phyloP scores from a whole-genome alignment of 306 rosid species.

The Pueraria montana region DNA sequence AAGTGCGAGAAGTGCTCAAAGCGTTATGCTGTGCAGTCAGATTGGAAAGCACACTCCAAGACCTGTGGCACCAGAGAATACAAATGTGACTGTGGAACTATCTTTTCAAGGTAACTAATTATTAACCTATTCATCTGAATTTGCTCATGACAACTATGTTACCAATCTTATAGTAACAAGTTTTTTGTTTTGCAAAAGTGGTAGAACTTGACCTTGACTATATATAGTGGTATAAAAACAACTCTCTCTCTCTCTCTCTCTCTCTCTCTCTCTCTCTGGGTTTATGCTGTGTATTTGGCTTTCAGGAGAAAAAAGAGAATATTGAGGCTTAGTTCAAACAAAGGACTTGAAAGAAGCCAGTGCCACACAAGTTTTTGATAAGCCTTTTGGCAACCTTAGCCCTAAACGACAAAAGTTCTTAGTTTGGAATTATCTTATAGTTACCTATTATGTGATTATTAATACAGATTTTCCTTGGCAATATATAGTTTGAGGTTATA shows the following conservation, averaged over 20 bases:
- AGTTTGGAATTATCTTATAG: constrained; percentile 52
- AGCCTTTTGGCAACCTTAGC: constrained; percentile 40
- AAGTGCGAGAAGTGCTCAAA: constrained; percentile 92
- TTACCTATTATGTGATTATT: constrained; percentile 32
- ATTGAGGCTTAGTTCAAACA: constrained; percentile 41
- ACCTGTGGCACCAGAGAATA: constrained; percentile 93
- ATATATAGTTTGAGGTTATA: constrained; percentile 20
- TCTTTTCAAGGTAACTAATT: constrained; percentile 82
- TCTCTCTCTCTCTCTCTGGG: neutral
- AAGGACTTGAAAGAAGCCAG: constrained; percentile 45
- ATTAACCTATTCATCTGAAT: neutral
- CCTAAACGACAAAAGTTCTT: constrained; percentile 57
- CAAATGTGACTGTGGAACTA: constrained; percentile 92
- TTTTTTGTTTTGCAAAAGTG: constrained; percentile 2
- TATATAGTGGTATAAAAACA: neutral
- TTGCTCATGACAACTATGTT: neutral
- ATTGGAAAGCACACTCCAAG: constrained; percentile 92
- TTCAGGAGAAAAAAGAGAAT: constrained; percentile 43
- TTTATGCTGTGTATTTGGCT: constrained; percentile 39
- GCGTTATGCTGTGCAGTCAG: constrained; percentile 91
- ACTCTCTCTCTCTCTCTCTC: neutral
- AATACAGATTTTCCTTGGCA: constrained; percentile 37
- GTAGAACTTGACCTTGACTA: neutral
- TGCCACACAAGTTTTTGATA: constrained; percentile 38
- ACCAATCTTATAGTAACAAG: neutral